Conservation (phyloP, 2,329 filamentous ascomycete species). For the Botrytis sinoallii region DNA sequence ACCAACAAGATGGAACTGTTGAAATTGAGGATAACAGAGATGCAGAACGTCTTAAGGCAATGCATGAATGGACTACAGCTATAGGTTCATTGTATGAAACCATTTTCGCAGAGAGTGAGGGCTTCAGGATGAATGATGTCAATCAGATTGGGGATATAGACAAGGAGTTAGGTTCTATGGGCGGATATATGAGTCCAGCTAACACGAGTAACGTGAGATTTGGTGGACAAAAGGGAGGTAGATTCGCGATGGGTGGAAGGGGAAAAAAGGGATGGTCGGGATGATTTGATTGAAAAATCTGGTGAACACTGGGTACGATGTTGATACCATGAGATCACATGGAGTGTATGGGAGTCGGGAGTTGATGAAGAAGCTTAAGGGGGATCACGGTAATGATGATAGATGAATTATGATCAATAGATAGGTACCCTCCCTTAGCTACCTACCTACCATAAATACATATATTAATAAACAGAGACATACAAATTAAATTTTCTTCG, state of each 20-base stretch:
- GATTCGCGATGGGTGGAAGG: background rate
- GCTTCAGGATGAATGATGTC: conserved; percentile 46
- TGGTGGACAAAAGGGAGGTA: conserved; percentile 2
- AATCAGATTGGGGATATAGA: conserved; percentile 21
- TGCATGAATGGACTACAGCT: conserved; percentile 69
- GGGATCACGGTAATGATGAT: conserved; percentile 3
- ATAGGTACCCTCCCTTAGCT: background rate
- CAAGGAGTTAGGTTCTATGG: background rate
- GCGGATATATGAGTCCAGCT: background rate
- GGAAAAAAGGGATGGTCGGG: background rate
- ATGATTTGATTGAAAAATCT: background rate
- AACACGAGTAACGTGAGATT: background rate
- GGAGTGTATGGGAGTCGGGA: background rate
- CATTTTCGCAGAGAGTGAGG: conserved; percentile 75
- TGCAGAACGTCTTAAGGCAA: conserved; percentile 67
- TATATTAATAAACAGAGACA: background rate
- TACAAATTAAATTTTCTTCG: background rate
- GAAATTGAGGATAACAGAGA: conserved; percentile 75
- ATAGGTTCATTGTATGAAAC: conserved; percentile 67
- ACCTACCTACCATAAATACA: background rate
- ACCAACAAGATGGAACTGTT: conserved; percentile 81
- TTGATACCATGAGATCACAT: background rate
- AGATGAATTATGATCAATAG: conserved; percentile 10
- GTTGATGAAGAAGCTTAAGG: background rate
- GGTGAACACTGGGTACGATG: background rate